These are phyloP conservation scores for Lindgomyces ingoldianus DNA, from an alignment of 495 filamentous ascomycete species.

Conservation along the genomic window DNA sequence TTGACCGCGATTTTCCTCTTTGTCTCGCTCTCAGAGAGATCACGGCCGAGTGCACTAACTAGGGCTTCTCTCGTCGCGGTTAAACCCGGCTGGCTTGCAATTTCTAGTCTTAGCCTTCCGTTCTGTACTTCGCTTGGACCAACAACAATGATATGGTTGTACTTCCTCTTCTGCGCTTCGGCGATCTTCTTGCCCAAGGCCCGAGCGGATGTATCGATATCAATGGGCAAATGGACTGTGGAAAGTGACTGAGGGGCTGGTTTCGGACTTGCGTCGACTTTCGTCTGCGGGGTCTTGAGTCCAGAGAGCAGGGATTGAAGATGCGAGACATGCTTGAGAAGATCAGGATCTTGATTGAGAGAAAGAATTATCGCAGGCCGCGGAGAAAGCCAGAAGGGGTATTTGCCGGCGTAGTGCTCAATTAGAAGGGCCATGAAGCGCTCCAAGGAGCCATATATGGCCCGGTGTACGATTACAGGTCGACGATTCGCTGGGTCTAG, in stretches of 20 bases:
- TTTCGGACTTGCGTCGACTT: slow-evolving; percentile 27
- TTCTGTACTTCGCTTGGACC: slow-evolving; percentile 53
- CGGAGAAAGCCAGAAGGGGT: slow-evolving; percentile 92
- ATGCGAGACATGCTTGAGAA: slow-evolving; percentile 59
- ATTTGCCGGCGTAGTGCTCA: slow-evolving; percentile 77
- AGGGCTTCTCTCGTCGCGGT: neutral
- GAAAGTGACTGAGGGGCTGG: slow-evolving; percentile 38
- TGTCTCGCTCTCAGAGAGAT: neutral
- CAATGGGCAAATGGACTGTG: slow-evolving; percentile 59
- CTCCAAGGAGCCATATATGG: slow-evolving; percentile 84
- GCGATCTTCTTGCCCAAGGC: slow-evolving; percentile 67
- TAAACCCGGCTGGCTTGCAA: slow-evolving; percentile 23
- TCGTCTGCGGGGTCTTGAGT: slow-evolving; percentile 29
- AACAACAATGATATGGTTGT: slow-evolving; percentile 72
- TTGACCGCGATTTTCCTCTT: neutral
- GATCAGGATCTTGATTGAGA: slow-evolving; percentile 63
- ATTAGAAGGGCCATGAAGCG: slow-evolving; percentile 84
- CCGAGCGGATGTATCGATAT: slow-evolving; percentile 67
- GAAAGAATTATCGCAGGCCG: slow-evolving; percentile 78
- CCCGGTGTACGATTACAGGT: slow-evolving; percentile 86
- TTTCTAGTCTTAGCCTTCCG: slow-evolving; percentile 11
- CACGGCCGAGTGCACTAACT: slow-evolving; percentile 3
- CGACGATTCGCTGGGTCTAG: slow-evolving; percentile 58
- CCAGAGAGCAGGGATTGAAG: slow-evolving; percentile 50
- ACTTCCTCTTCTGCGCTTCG: slow-evolving; percentile 71